These are phyloP conservation scores for Arabidopsis hybrid DNA, from an alignment of 441 rosid species.

Conservation along the genomic window DNA sequence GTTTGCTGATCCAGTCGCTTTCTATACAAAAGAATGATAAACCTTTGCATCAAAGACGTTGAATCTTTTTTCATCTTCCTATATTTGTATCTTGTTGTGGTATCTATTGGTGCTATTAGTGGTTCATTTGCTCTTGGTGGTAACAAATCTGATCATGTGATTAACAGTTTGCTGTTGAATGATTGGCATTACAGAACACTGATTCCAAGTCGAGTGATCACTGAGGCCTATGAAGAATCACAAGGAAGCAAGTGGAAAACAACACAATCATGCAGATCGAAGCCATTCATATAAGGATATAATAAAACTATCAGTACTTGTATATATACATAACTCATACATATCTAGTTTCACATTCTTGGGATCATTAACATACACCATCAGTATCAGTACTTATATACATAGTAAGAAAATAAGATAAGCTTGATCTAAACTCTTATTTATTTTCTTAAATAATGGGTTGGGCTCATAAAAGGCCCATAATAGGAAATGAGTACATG, in stretches of 20 bases:
- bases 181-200: constrained; percentile 1
- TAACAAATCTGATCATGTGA: too few relatives aligned
- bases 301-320: constrained; percentile 3
- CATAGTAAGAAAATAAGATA: background rate
- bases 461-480: constrained; percentile 9
- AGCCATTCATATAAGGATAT: constrained; percentile 17
- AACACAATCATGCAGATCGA: background rate
- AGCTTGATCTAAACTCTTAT: background rate
- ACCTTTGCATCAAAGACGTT: background rate
- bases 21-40: too few relatives aligned
- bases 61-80: too few relatives aligned
- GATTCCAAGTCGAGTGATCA: background rate
- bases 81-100: constrained; percentile 1
- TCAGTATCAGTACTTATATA: background rate
- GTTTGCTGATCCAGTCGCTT: background rate
- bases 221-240: background rate
- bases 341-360: too few relatives aligned
- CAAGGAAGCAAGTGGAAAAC: background rate
- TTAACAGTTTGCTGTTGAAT: background rate
- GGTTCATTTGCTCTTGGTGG: background rate
- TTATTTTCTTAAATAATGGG: background rate
- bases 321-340: constrained; percentile 23
- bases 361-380: too few relatives aligned
- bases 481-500: constrained; percentile 5
- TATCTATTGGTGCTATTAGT: background rate